Evolutionary conservation across 768 basidiomycete species (phyloP).

Genomic region (Lactarius trivialis): DNA sequence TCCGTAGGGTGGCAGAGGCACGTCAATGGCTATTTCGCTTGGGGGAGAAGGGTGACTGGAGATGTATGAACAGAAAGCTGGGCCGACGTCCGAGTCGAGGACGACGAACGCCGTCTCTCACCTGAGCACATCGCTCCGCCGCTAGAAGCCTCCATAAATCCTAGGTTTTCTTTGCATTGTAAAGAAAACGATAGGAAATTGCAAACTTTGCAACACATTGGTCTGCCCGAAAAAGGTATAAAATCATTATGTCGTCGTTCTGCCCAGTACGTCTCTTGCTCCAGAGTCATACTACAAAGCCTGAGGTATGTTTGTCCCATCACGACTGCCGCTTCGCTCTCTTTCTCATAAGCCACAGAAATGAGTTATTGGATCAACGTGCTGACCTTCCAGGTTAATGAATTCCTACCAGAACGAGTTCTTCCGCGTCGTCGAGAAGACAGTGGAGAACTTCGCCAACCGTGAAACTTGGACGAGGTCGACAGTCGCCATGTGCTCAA

Average conservation of each 20-base stretch:
- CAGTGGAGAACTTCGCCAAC: slow-evolving; percentile 32
- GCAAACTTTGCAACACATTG: not conserved
- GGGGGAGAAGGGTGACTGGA: not conserved
- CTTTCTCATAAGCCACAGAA: not conserved
- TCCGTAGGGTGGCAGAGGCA: no score
- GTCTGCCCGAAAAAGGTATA: not conserved
- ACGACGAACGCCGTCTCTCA: no score
- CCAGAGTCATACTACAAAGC: not conserved
- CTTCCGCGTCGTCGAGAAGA: slow-evolving; percentile 33
- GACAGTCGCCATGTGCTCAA: slow-evolving; percentile 27
- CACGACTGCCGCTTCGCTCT: not conserved
- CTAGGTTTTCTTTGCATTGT: no score
- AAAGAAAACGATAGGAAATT: no score
- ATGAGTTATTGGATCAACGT: slow-evolving; percentile 23
- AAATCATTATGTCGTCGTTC: not conserved
- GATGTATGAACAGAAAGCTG: not conserved
- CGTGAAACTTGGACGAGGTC: slow-evolving; percentile 31
- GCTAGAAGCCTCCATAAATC: not conserved
- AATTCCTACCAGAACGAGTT: slow-evolving; percentile 9
- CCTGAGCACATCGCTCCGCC: no score
- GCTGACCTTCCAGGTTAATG: slow-evolving; percentile 23
- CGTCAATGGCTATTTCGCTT: not conserved
- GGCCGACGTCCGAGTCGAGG: no score
- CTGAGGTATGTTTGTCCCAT: not conserved
- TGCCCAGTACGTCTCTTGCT: not conserved